Percentiles rank a stretch among this genome's conserved stretches.
These are phyloP conservation scores for Fusarium caatingaense DNA, from an alignment of 2,329 filamentous ascomycete genomes.

Conservation along the genomic window DNA sequence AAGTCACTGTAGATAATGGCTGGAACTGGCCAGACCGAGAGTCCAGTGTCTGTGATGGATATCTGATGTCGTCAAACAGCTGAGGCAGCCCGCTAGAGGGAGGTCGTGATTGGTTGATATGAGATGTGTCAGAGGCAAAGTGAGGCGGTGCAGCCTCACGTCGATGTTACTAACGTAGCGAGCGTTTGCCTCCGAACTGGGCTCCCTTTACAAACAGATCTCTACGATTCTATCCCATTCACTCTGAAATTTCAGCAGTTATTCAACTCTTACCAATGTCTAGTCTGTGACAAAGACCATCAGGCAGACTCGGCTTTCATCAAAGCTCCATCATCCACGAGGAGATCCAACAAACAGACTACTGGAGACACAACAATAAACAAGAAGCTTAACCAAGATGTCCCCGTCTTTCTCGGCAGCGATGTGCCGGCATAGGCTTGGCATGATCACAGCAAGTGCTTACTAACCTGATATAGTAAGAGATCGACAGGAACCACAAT, in stretches of 20 bases:
- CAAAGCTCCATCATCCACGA: constrained; percentile 3
- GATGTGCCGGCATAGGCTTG: constrained; percentile 32
- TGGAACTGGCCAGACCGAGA: not conserved
- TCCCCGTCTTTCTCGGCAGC: constrained; percentile 29
- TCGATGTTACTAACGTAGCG: not conserved
- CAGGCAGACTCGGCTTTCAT: constrained; percentile 1
- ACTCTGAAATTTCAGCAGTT: not conserved
- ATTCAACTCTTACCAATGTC: not conserved
- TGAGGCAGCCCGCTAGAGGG: constrained; percentile 12
- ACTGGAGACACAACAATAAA: constrained; percentile 21
- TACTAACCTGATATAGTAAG: not conserved
- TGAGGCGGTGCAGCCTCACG: constrained; percentile 35
- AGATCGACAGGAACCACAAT: constrained; percentile 27
- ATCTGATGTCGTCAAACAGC: constrained; percentile 7
- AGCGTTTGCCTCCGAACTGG: constrained; percentile 2
- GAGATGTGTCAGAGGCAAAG: constrained; percentile 28
- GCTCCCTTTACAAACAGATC: constrained; percentile 8
- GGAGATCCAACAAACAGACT: constrained; percentile 33
- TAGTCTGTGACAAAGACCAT: not conserved
- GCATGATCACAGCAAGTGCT: constrained; percentile 3
- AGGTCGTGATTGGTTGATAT: constrained; percentile 27
- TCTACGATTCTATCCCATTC: constrained; percentile 8
- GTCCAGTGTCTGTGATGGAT: not conserved
- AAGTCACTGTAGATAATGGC: constrained; percentile 9
- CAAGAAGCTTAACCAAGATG: constrained; percentile 34